Conservation (phyloP, 805 yeast genomes). For the Kluyveromyces siamensis region DNA sequence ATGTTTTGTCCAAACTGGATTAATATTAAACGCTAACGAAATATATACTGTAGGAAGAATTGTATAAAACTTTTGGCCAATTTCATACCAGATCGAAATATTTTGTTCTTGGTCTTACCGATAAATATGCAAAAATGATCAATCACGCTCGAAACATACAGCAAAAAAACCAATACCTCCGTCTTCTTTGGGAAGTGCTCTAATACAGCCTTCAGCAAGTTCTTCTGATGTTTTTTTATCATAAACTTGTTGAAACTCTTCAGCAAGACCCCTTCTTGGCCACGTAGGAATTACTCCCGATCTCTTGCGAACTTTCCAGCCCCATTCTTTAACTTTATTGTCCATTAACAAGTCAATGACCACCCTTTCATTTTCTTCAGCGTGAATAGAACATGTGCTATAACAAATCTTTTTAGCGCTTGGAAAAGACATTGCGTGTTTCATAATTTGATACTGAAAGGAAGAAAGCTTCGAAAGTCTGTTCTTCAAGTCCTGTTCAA, state of each 20-base stretch:
- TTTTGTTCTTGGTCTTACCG: background rate
- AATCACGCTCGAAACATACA: slow-evolving; percentile 59
- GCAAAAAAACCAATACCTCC: slow-evolving; percentile 99
- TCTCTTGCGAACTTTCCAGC: slow-evolving; percentile 65
- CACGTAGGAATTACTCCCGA: slow-evolving; percentile 68
- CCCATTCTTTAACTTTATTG: slow-evolving; percentile 47
- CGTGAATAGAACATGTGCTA: slow-evolving; percentile 92
- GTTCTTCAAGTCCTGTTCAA: slow-evolving; percentile 35
- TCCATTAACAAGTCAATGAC: slow-evolving; percentile 72
- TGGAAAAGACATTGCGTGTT: slow-evolving; percentile 82
- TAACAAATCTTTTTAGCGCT: slow-evolving; percentile 71
- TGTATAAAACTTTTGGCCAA: slow-evolving; percentile 1
- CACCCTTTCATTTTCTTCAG: slow-evolving; percentile 89
- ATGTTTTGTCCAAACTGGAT: slow-evolving; percentile 44
- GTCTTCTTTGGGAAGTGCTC: slow-evolving; percentile 78
- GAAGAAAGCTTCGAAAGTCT: slow-evolving; percentile 61
- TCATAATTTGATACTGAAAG: slow-evolving; percentile 81
- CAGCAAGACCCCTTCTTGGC: slow-evolving; percentile 74
- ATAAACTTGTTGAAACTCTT: slow-evolving; percentile 52
- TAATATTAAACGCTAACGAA: slow-evolving; percentile 1
- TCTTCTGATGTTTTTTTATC: slow-evolving; percentile 36
- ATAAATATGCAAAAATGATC: background rate
- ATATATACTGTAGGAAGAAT: background rate
- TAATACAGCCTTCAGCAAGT: slow-evolving; percentile 77
- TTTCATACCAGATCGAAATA: background rate